Evolutionary conservation across 1,284 basidiomycete genomes (phyloP), one percentile per base, ranked within the genome.

Genomic region (Melampsora larici-populina): DNA sequence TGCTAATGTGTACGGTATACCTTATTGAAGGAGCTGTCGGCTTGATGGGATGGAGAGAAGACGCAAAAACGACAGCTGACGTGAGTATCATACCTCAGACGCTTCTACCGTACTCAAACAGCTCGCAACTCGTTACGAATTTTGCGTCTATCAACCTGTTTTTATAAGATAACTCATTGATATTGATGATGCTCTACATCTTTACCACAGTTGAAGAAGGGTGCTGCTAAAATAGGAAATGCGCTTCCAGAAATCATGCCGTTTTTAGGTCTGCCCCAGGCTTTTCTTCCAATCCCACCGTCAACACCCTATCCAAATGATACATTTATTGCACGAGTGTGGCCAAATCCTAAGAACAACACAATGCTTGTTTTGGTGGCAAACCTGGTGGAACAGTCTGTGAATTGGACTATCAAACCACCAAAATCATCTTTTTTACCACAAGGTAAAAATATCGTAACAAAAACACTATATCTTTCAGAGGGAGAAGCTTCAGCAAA

Each of bases 11-110:
- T 55, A 68, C 73, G 4, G 62, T 75, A 40, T 75, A 75, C 43
- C 49, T 75, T 33, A 75, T 75, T 21, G 73, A 75, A 75, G 73
- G 73, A 11, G 73, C 65, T n/a, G 73, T 75, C 33, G 73, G 73
- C 24, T 29, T 75, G 49, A 68, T 75, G 64, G 65, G 43, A 17
- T 75, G 73, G 73, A 46, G 68, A 67, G 73, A 75, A 11, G 36
- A 75, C 18, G 9, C 65, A 24, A 4, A 62, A 46, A 60, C 68
- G 26, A 65, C 73, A 17, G 33, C 64, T 49, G 73, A 75, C 48
- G 73, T 75, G 48, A 75, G 71, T 9, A 55, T 21, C 46, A 21
- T 48, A 51, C 18, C 1, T 9, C 13, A 21, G 31, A 31, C 18
- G 29, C 7, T 55, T 74, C 24, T 24, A 15, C 9, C 58, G 18